Conservation (phyloP, 306 rosid genomes). For the Herpetospermum pedunculosum region DNA sequence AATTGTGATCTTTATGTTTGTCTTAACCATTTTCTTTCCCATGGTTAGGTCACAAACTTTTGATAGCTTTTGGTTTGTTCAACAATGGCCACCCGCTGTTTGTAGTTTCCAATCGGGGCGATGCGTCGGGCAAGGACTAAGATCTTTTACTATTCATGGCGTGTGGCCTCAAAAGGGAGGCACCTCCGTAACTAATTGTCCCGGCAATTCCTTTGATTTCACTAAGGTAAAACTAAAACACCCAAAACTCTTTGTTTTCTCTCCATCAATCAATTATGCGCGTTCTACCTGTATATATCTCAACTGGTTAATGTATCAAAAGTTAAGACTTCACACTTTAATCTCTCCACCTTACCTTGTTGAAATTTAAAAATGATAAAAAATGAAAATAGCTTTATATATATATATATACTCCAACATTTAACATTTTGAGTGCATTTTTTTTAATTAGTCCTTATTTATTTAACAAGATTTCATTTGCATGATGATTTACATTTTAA, state of each 20-base stretch:
- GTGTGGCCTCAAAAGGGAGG: neutral
- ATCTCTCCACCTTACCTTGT: too few species aligned
- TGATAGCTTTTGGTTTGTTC: neutral
- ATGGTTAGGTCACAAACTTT: neutral
- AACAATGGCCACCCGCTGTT: neutral
- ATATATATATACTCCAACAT: too few species aligned
- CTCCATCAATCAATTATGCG: too few species aligned
- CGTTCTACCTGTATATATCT: too few species aligned
- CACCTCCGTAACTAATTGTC: neutral
- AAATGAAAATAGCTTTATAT: too few species aligned
- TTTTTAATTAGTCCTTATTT: too few species aligned
- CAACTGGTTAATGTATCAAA: too few species aligned
- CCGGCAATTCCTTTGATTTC: neutral
- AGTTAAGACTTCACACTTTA: too few species aligned
- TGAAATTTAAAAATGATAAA: too few species aligned
- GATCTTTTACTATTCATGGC: neutral
- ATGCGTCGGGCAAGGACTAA: neutral
- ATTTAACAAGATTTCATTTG: too few species aligned
- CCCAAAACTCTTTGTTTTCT: neutral
- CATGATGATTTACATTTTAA: too few species aligned
- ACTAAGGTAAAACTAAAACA: neutral
- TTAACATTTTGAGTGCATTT: too few species aligned
- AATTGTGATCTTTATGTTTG: neutral
- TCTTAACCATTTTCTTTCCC: neutral
- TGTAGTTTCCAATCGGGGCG: neutral